Conservation (phyloP, 192 early-diverging fungal species). For the Geosiphon pyriformis region DNA sequence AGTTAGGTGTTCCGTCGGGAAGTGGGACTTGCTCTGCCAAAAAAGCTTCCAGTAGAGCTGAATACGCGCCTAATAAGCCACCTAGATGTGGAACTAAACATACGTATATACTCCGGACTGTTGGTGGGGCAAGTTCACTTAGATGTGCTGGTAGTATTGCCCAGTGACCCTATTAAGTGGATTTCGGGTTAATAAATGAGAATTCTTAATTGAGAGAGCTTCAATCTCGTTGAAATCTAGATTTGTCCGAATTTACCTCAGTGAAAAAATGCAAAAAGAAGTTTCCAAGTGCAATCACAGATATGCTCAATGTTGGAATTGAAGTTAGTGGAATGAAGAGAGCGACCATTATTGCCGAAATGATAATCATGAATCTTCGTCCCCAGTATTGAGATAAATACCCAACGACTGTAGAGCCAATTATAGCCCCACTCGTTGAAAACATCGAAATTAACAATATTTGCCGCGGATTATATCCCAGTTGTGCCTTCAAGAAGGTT, state of each 20-base stretch:
- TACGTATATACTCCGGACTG: constrained; percentile 61
- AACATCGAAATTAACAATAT: constrained; percentile 56
- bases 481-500: constrained; percentile 58
- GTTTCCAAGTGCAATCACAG: constrained; percentile 32
- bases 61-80: constrained; percentile 56
- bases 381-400: constrained; percentile 66
- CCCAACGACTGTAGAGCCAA: constrained; percentile 61
- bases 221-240: neutral
- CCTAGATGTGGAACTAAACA: constrained; percentile 73
- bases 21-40: constrained; percentile 31
- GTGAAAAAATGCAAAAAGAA: constrained; percentile 55
- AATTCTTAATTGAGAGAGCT: neutral
- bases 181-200: neutral
- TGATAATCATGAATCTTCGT: constrained; percentile 52
- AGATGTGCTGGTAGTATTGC: constrained; percentile 68
- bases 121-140: constrained; percentile 61
- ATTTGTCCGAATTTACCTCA: constrained; percentile 32
- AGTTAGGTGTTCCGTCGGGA: constrained; percentile 36
- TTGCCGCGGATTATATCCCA: constrained; percentile 46
- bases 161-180: constrained; percentile 9
- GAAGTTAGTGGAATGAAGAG: constrained; percentile 67
- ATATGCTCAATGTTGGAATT: constrained; percentile 35
- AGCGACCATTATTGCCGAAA: constrained; percentile 47
- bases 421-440: constrained; percentile 60
- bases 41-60: constrained; percentile 52